These are phyloP conservation scores for Clonostachys sp. DNA, from an alignment of 2,329 filamentous ascomycete genomes.

Conservation along the genomic window DNA sequence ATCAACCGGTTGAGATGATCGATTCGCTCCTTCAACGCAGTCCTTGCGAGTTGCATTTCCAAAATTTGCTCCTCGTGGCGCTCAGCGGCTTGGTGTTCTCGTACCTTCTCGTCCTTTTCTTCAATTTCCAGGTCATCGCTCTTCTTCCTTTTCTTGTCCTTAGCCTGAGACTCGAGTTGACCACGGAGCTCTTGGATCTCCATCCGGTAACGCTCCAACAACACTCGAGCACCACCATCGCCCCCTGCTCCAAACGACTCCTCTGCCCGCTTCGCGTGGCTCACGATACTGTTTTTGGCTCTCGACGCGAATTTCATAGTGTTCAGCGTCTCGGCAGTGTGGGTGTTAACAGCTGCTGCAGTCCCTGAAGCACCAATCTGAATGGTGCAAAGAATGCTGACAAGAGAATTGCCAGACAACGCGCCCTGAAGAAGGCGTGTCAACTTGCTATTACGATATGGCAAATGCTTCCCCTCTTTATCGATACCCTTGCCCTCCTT, in stretches of 20 bases:
- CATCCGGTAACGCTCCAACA: slow-evolving; percentile 89
- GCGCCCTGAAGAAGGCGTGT: slow-evolving; percentile 89
- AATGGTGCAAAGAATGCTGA: slow-evolving; percentile 96
- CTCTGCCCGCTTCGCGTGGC: slow-evolving; percentile 90
- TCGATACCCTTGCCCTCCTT: slow-evolving; percentile 70
- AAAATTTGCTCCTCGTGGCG: slow-evolving; percentile 96
- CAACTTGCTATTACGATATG: slow-evolving; percentile 96
- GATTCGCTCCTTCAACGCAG: slow-evolving; percentile 93
- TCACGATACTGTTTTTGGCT: slow-evolving; percentile 97
- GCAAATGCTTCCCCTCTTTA: slow-evolving; percentile 86
- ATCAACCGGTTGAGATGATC: slow-evolving; percentile 95
- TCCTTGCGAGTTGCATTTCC: slow-evolving; percentile 95
- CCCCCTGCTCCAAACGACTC: slow-evolving; percentile 76
- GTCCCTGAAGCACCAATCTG: slow-evolving; percentile 78
- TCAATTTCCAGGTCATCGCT: slow-evolving; percentile 42
- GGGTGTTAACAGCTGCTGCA: slow-evolving; percentile 64
- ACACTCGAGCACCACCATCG: slow-evolving; percentile 81
- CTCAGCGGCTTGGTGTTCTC: slow-evolving; percentile 75
- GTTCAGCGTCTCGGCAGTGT: slow-evolving; percentile 86
- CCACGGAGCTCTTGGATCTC: slow-evolving; percentile 80
- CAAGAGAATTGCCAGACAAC: slow-evolving; percentile 85
- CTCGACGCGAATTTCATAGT: slow-evolving; percentile 95
- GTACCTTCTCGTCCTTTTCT: slow-evolving; percentile 63
- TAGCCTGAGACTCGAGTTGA: slow-evolving; percentile 81
- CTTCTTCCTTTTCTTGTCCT: slow-evolving; percentile 56